phyloP scores from a whole-genome alignment of 768 basidiomycete species.

The Mycena rosella region DNA sequence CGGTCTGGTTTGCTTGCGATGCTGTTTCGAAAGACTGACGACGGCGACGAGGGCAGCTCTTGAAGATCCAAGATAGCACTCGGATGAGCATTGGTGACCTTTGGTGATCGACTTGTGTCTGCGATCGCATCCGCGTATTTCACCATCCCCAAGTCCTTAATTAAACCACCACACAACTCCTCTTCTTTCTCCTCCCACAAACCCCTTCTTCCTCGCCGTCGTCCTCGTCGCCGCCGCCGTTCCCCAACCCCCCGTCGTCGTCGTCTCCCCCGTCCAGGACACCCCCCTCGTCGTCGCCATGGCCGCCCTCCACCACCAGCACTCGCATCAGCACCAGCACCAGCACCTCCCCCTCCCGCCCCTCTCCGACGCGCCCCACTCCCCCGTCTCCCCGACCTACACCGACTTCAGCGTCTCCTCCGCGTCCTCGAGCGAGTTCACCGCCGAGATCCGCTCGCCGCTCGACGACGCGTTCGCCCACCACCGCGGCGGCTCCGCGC shows the following conservation, averaged over 20 bases:
- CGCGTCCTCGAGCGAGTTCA: slow-evolving; percentile 12
- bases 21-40: no score
- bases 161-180: background rate
- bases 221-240: no score
- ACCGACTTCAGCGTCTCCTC: slow-evolving; percentile 32
- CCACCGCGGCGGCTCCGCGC: background rate
- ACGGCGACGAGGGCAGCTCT: no score
- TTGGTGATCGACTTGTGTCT: no score
- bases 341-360: background rate
- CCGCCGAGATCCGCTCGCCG: slow-evolving; percentile 31
- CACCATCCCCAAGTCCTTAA: slow-evolving; percentile 5
- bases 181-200: slow-evolving; percentile 4
- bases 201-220: no score
- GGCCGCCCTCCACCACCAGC: background rate
- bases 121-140: slow-evolving; percentile 29
- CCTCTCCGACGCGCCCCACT: background rate
- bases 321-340: background rate
- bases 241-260: no score
- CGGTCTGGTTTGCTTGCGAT: slow-evolving; percentile 4
- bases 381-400: slow-evolving; percentile 33
- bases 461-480: slow-evolving; percentile 27
- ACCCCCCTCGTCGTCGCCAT: no score
- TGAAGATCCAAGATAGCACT: no score
- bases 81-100: no score
- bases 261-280: no score